Conservation (phyloP, 179 eudicot genomes). For the Beta corolliflora region DNA sequence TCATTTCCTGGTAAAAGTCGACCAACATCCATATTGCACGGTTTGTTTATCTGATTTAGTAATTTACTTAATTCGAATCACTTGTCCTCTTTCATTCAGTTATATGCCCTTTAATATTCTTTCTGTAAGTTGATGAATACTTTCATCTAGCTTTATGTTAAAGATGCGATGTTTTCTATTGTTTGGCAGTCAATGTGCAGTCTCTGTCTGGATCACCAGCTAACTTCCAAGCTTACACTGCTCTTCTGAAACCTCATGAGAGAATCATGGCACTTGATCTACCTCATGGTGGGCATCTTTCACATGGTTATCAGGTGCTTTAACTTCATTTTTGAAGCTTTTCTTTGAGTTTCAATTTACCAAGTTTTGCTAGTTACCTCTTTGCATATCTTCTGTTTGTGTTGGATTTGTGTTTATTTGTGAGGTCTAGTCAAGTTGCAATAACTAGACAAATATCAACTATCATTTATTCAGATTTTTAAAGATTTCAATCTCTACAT, state of each 20-base stretch:
- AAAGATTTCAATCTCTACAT: neutral
- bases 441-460: neutral
- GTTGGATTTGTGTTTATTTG: neutral
- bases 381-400: neutral
- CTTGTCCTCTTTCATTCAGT: neutral
- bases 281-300: conserved; percentile 99
- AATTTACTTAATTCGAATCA: neutral
- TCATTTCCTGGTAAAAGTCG: neutral
- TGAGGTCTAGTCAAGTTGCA: neutral
- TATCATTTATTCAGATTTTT: neutral
- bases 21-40: neutral
- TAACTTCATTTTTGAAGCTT: neutral
- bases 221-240: conserved; percentile 97
- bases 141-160: neutral
- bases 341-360: neutral
- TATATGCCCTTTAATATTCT: neutral
- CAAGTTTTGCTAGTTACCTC: neutral
- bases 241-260: conserved; percentile 92
- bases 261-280: conserved; percentile 99
- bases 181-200: conserved; percentile 89
- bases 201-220: conserved; percentile 97
- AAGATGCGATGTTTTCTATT: conserved; percentile 13
- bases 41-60: neutral
- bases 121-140: neutral
- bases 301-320: conserved; percentile 96